phyloP scores from a whole-genome alignment of 139 green algal species.

The Trebouxia sp. region DNA sequence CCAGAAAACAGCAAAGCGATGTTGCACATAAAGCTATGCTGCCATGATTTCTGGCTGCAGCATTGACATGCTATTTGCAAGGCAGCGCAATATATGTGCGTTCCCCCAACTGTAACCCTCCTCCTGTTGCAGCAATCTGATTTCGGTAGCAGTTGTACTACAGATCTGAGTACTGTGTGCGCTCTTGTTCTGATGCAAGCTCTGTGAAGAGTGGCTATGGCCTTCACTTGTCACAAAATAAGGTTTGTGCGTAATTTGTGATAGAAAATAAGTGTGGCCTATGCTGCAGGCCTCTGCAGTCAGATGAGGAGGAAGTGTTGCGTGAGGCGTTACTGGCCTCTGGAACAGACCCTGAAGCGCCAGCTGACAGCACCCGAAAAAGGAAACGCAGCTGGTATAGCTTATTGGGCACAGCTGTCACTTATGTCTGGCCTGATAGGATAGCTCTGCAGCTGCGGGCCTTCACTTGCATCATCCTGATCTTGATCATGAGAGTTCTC shows the following conservation, averaged over 20 bases:
- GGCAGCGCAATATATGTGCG: too few relatives aligned
- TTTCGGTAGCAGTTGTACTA: background rate
- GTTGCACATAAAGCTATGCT: too few relatives aligned
- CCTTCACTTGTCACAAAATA: background rate
- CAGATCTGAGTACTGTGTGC: too few relatives aligned
- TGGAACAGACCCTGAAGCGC: slow-evolving; percentile 13
- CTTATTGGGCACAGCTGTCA: slow-evolving; percentile 40
- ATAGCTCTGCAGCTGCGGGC: slow-evolving; percentile 40
- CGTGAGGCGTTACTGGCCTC: slow-evolving; percentile 35
- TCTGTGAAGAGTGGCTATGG: background rate
- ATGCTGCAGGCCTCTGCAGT: background rate
- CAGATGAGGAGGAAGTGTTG: slow-evolving; percentile 36
- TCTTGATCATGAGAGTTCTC: slow-evolving; percentile 62
- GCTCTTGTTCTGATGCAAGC: background rate
- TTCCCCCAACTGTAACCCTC: background rate
- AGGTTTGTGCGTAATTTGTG: background rate
- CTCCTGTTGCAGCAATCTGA: background rate
- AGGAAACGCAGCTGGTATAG: slow-evolving; percentile 39
- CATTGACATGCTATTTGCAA: too few relatives aligned
- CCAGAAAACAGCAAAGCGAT: too few relatives aligned
- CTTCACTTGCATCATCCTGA: slow-evolving; percentile 63
- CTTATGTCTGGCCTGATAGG: slow-evolving; percentile 65
- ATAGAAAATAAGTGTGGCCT: background rate
- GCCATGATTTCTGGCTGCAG: too few relatives aligned
- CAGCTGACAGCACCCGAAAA: slow-evolving; percentile 2